Conservation (phyloP, 768 basidiomycete genomes). For the Panaeolus papilionaceus region DNA sequence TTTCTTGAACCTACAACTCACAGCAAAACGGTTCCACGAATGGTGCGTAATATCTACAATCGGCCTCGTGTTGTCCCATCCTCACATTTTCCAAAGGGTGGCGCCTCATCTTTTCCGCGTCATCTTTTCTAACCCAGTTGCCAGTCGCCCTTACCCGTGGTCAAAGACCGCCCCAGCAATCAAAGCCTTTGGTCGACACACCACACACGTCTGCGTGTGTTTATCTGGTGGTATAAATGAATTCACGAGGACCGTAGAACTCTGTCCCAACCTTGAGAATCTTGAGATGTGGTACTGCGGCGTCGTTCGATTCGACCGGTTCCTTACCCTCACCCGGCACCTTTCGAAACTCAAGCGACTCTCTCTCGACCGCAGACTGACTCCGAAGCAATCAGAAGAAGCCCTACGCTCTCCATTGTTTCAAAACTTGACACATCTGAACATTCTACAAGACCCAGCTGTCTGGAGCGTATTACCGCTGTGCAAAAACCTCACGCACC, state of each 20-base stretch:
- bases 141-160: not conserved
- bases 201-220: not conserved
- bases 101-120: not conserved
- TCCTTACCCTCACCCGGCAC: not conserved
- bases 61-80: not conserved
- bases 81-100: not conserved
- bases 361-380: constrained; percentile 7
- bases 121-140: constrained; percentile 3
- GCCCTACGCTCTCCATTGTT: not conserved
- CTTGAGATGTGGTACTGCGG: constrained; percentile 3
- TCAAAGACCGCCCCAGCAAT: not conserved
- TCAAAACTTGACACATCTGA: constrained; percentile 6
- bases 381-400: not conserved
- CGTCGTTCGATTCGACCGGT: constrained; percentile 1
- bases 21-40: constrained; percentile 4
- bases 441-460: not conserved
- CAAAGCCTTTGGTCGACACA: not conserved
- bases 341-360: constrained; percentile 13
- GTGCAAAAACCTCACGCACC: not conserved
- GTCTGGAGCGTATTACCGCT: constrained; percentile 7
- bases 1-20: not conserved
- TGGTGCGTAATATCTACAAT: not conserved
- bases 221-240: not conserved
- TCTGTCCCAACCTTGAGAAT: constrained; percentile 5
- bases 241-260: not conserved